Evolutionary conservation across 1,284 basidiomycete genomes (phyloP).

Genomic region (Earliella scabrosa): DNA sequence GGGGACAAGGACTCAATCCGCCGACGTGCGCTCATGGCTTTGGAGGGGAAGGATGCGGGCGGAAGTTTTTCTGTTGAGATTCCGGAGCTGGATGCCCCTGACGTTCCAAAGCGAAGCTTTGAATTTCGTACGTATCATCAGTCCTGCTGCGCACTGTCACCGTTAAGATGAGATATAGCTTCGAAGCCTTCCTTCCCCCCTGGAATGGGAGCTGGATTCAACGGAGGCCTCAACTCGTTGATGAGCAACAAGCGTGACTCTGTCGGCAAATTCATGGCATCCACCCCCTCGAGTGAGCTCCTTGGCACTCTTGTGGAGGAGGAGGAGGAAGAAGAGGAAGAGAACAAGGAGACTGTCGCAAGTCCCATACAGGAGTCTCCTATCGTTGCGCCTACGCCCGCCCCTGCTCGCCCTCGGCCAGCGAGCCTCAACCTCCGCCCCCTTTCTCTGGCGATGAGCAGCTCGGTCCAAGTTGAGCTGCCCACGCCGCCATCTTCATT

Average conservation of each 20-base stretch:
- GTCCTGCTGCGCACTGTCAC: neutral
- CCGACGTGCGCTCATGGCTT: constrained; percentile 75
- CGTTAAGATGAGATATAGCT: constrained; percentile 33
- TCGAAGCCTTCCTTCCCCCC: constrained; percentile 60
- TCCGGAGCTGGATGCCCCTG: constrained; percentile 67
- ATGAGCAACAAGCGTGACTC: constrained; percentile 75
- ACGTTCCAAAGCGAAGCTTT: constrained; percentile 56
- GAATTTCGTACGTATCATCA: constrained; percentile 61
- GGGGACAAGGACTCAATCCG: constrained; percentile 79
- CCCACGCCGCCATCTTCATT: constrained; percentile 55
- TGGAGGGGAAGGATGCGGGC: constrained; percentile 75
- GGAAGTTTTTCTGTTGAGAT: constrained; percentile 74
- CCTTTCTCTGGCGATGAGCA: constrained; percentile 66
- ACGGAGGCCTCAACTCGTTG: constrained; percentile 43
- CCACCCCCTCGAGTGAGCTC: constrained; percentile 71
- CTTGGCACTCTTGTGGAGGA: constrained; percentile 79
- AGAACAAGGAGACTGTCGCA: constrained; percentile 28
- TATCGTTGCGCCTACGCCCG: constrained; percentile 34
- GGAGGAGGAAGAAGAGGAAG: constrained; percentile 77
- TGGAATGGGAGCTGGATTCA: constrained; percentile 46
- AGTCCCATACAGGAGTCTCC: constrained; percentile 24
- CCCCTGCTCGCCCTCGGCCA: constrained; percentile 57
- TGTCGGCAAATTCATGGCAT: constrained; percentile 61
- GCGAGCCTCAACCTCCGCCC: constrained; percentile 69
- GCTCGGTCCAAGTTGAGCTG: constrained; percentile 44